phyloP scores from a whole-genome alignment of 2,329 filamentous ascomycete genomes.

The Botryosphaeria dothidea region DNA sequence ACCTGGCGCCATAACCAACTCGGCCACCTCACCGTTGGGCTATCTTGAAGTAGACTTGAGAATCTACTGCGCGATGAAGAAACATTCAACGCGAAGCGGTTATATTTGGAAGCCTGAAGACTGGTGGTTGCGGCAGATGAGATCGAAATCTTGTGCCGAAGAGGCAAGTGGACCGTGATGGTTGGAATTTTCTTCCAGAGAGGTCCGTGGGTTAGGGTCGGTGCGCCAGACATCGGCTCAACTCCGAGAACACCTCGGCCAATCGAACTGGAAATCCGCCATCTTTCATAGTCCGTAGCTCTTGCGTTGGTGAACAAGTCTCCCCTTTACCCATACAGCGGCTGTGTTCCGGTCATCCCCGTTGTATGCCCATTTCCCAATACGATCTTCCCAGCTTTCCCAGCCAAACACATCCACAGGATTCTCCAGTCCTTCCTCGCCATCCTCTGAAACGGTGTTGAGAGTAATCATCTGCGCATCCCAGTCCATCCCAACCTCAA shows the following conservation, averaged over 20 bases:
- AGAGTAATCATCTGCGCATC: conserved; percentile 84
- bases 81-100: background rate
- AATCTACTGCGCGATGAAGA: background rate
- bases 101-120: background rate
- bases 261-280: background rate
- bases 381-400: conserved; percentile 81
- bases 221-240: background rate
- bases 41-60: background rate
- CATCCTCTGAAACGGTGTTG: conserved; percentile 39
- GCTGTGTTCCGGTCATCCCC: conserved; percentile 91
- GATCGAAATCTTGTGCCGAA: background rate
- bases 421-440: conserved; percentile 43
- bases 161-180: background rate
- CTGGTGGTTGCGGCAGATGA: background rate
- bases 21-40: conserved; percentile 13
- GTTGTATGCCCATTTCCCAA: conserved; percentile 93
- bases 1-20: conserved; percentile 20
- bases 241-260: background rate
- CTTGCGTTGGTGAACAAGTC: conserved; percentile 30
- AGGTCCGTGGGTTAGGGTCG: conserved; percentile 9
- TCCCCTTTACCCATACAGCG: conserved; percentile 85
- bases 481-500: conserved; percentile 84
- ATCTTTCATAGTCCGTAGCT: background rate
- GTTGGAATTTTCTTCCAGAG: background rate
- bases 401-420: conserved; percentile 88